These are phyloP conservation scores for Fusarium acutatum DNA, from an alignment of 2,329 filamentous ascomycete species.

Conservation along the genomic window DNA sequence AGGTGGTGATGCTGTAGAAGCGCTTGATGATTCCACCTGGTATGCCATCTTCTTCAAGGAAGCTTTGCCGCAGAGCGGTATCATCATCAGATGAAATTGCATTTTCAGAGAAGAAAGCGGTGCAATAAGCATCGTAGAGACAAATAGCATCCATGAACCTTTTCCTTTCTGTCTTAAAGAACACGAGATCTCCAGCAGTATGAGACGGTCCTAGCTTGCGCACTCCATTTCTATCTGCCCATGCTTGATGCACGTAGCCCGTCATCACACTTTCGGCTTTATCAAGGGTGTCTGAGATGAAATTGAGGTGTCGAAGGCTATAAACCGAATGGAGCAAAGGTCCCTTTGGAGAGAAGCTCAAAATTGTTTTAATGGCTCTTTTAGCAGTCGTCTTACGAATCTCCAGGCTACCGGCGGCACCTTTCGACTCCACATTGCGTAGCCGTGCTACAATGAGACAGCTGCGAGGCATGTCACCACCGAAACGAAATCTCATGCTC, in stretches of 20 bases:
- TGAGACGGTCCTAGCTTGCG: too few relatives aligned
- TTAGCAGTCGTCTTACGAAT: fast-evolving
- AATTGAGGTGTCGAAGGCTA: neutral
- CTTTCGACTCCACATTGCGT: neutral
- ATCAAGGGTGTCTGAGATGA: neutral
- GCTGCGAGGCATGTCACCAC: neutral
- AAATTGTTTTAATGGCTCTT: neutral
- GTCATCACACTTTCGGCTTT: neutral
- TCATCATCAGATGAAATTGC: neutral
- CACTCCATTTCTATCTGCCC: too few relatives aligned
- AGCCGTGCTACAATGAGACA: neutral
- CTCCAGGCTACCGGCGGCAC: fast-evolving
- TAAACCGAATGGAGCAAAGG: neutral
- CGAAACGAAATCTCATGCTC: neutral
- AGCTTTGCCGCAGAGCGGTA: neutral
- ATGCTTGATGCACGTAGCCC: neutral
- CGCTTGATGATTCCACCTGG: neutral
- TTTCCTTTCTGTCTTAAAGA: neutral
- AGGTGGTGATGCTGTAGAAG: neutral
- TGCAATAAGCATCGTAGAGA: neutral
- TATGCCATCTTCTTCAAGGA: neutral
- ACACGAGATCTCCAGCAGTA: fast-evolving
- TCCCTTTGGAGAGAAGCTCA: neutral
- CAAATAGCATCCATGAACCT: neutral
- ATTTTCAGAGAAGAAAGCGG: neutral